Conservation (phyloP, 768 basidiomycete species). For the Termitomyces sp. region DNA sequence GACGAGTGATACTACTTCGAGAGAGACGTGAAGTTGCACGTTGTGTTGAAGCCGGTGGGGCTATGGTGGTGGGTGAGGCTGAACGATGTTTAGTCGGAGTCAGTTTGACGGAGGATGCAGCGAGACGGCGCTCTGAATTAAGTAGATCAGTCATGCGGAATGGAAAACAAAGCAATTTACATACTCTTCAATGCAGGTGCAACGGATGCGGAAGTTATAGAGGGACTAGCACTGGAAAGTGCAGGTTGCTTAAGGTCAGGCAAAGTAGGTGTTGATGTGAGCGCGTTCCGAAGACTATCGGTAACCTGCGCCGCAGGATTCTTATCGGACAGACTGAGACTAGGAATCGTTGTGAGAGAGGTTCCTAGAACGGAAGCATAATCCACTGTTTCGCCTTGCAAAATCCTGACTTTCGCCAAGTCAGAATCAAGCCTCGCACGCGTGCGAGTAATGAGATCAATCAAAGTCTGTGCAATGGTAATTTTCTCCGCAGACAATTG, state of each 20-base stretch:
- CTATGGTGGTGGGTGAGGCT: constrained; percentile 35
- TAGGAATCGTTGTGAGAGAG: constrained; percentile 8
- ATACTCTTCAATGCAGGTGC: constrained; percentile 37
- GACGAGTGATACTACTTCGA: constrained; percentile 33
- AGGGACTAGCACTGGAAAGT: constrained; percentile 13
- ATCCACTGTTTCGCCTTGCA: constrained; percentile 43
- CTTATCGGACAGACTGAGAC: constrained; percentile 8
- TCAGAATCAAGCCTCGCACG: constrained; percentile 47
- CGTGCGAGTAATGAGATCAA: constrained; percentile 43
- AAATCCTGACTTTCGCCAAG: constrained; percentile 37
- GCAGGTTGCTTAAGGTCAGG: constrained; percentile 22
- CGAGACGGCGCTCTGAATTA: constrained; percentile 34
- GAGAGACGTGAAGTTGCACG: constrained; percentile 44
- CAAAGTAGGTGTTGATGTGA: constrained; percentile 27
- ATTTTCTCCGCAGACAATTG: constrained; percentile 42
- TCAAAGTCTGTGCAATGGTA: constrained; percentile 39
- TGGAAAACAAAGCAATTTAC: constrained; percentile 8
- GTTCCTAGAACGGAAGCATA: constrained; percentile 17
- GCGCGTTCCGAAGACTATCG: constrained; percentile 38
- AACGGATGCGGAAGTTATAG: constrained; percentile 16
- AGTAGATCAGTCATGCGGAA: not conserved
- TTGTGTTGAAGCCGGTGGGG: constrained; percentile 22
- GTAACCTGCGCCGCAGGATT: constrained; percentile 34
- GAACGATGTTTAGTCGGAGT: constrained; percentile 36
- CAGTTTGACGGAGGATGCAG: constrained; percentile 38